Evolutionary conservation across 106 monocot genomes (phyloP), one percentile per base, ranked within the genome.

Genomic region (Amphibolis antarctica): DNA sequence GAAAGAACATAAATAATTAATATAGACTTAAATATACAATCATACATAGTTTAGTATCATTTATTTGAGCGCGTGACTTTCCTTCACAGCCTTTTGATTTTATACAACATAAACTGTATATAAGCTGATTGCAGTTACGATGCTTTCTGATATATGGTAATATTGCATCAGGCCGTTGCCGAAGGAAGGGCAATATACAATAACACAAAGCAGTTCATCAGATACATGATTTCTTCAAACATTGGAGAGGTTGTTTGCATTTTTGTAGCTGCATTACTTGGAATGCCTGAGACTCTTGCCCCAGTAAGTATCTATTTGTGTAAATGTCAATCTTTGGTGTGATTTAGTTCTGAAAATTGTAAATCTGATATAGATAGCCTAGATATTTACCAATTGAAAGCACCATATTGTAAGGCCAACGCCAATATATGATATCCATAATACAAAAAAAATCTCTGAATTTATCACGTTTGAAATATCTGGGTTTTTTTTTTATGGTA

Each of bases 221-320:
- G 98, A 71, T 98, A 98, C 64, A 98, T 98, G 98, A 98, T 98
- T 28, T 98, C 98, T 30, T 98, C 98, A 57, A 98, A 98, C 53
- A 98, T 98, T 69, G 98, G 98, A 63, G 98, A 98, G 77, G 98
- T 98, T 17, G 98, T 98, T 57, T 98, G 98, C 67, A 98, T 98
- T 51, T 98, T 98, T 80, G 98, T 91, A 46, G 98, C 91, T 53
- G 98, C 98, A 27, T 80, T 98, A 65, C 90, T 98, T 61, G 98
- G 98, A 46, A 98, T 87, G 86, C 98, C 98, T 42, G 98, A 98
- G 60, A 91, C 98, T 55, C 85, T 98, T 54, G 71, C 91, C 66
- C 98, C 98, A 62, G 98, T 98, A 85, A 85, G 80, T 69, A 18
- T 30, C 48, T 44, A 63, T 51, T 27, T 15, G 0, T 36, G 42